Conservation (phyloP, 345 rosid genomes). For the Erysimum cheiranthoides region DNA sequence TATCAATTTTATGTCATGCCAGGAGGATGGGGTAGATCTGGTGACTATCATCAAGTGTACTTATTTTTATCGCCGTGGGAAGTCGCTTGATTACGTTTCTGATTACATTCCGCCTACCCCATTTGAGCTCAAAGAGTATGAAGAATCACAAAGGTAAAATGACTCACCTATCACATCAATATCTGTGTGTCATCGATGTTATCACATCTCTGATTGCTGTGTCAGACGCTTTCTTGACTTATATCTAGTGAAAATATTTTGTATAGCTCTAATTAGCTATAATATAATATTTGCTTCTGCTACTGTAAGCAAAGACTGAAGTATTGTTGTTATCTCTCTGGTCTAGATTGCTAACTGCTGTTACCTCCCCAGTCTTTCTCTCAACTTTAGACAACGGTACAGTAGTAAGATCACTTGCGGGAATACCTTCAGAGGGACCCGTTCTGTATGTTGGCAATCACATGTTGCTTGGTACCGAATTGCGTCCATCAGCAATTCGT, state of each 20-base stretch:
- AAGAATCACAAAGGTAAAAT: slow-evolving; percentile 46
- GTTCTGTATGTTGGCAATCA: slow-evolving; percentile 78
- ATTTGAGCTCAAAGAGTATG: slow-evolving; percentile 53
- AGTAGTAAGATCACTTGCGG: slow-evolving; percentile 77
- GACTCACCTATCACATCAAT: neutral
- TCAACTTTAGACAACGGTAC: slow-evolving; percentile 76
- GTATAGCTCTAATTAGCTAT: neutral
- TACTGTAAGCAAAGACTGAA: slow-evolving; percentile 22
- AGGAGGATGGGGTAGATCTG: slow-evolving; percentile 70
- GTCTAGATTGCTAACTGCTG: slow-evolving; percentile 51
- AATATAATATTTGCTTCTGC: neutral
- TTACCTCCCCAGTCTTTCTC: slow-evolving; percentile 55
- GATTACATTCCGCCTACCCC: slow-evolving; percentile 64
- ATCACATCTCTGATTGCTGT: neutral
- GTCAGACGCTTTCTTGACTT: neutral
- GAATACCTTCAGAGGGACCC: slow-evolving; percentile 85
- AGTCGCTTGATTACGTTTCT: slow-evolving; percentile 44
- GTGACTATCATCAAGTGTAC: slow-evolving; percentile 51
- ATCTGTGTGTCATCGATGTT: slow-evolving; percentile 12
- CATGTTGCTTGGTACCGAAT: slow-evolving; percentile 68
- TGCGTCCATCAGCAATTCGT: slow-evolving; percentile 52
- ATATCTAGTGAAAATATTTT: neutral
- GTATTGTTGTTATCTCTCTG: neutral
- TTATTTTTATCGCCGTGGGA: slow-evolving; percentile 62
- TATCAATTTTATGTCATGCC: slow-evolving; percentile 15